phyloP scores from a whole-genome alignment of 1,284 basidiomycete species.

The Schizophyllum amplum region DNA sequence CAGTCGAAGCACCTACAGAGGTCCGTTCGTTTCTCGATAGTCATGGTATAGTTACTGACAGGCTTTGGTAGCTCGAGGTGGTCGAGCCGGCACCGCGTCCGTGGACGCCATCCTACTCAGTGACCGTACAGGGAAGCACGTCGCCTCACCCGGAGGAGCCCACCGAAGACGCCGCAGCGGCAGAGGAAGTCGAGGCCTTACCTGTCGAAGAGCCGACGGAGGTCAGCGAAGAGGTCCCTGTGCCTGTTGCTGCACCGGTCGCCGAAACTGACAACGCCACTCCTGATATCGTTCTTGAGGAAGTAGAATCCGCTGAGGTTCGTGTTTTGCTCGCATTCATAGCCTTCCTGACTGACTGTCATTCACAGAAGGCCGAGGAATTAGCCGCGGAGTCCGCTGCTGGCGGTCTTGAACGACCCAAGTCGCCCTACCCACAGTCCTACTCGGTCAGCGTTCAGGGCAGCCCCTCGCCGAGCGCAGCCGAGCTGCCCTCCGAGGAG shows the following conservation, averaged over 20 bases:
- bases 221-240: too few relatives aligned
- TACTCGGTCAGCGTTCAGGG: slow-evolving; percentile 29
- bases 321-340: not conserved
- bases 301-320: not conserved
- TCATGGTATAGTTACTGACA: not conserved
- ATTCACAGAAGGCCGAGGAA: not conserved
- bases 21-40: not conserved
- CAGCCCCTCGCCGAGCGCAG: not conserved
- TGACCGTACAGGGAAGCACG: slow-evolving; percentile 16
- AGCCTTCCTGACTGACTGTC: not conserved
- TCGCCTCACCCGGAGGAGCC: not conserved
- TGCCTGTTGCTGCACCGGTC: too few relatives aligned
- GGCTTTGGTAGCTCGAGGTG: not conserved
- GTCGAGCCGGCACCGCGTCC: slow-evolving; percentile 2
- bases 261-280: not conserved
- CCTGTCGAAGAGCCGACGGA: not conserved
- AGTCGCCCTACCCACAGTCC: slow-evolving; percentile 29
- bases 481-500: not conserved
- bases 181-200: slow-evolving; percentile 4
- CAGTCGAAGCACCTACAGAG: not conserved
- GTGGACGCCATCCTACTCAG: slow-evolving; percentile 22
- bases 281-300: not conserved
- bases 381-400: not conserved
- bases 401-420: slow-evolving; percentile 11
- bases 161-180: not conserved